Percentiles rank a stretch among this genome's conserved stretches.
phyloP scores from a whole-genome alignment of 768 basidiomycete species.

The Heimioporus sp. region DNA sequence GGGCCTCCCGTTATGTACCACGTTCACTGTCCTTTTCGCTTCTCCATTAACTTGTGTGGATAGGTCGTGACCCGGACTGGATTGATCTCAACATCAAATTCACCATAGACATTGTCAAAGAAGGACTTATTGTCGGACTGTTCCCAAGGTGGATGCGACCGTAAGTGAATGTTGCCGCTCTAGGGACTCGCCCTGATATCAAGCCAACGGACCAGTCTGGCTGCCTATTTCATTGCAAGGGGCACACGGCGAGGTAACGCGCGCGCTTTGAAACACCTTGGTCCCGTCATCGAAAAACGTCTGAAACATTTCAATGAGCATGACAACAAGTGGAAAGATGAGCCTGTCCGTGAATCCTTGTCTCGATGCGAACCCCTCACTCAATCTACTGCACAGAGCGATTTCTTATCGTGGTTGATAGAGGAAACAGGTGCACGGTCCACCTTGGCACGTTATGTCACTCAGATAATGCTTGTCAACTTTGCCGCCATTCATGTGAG shows the following conservation, averaged over 20 bases:
- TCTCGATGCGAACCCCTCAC: not conserved
- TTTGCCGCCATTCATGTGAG: conserved; percentile 5
- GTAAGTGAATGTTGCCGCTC: conserved; percentile 15
- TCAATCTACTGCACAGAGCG: conserved; percentile 17
- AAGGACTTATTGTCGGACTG: conserved; percentile 19
- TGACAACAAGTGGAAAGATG: conserved; percentile 26
- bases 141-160: conserved; percentile 34
- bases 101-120: conserved; percentile 27
- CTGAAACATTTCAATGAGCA: conserved; percentile 17
- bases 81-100: conserved; percentile 27
- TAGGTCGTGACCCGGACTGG: conserved; percentile 41
- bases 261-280: conserved; percentile 13
- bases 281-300: conserved; percentile 30
- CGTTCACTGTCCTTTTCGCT: not conserved
- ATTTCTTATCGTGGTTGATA: conserved; percentile 33
- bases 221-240: conserved; percentile 10
- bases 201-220: conserved; percentile 10
- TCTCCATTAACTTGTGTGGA: not conserved
- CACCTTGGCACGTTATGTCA: conserved; percentile 21
- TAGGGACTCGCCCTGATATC: not conserved
- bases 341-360: conserved; percentile 24
- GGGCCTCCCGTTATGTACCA: conserved; percentile 43
- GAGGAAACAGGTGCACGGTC: conserved; percentile 20
- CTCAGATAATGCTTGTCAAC: conserved; percentile 6
- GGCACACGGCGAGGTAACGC: conserved; percentile 1